Conservation (phyloP, 192 early-diverging fungal genomes). For the Coemansia sp. region DNA sequence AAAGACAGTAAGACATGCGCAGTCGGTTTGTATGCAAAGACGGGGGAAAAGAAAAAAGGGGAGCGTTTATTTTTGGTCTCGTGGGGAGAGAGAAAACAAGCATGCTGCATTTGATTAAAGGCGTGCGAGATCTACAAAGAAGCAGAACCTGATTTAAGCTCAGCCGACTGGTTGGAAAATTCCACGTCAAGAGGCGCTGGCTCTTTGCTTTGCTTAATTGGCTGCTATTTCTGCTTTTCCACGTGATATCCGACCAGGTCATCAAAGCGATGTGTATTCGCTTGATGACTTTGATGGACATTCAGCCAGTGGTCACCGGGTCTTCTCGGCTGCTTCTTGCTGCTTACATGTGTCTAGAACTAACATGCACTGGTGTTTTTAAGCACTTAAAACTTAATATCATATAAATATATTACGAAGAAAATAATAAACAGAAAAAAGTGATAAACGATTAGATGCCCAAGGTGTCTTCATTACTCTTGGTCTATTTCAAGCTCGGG, state of each 20-base stretch:
- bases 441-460: too few species aligned
- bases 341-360: too few species aligned
- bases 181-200: too few species aligned
- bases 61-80: not conserved
- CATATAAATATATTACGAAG: too few species aligned
- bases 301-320: too few species aligned
- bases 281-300: not conserved
- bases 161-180: too few species aligned
- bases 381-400: not conserved
- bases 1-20: slow-evolving; percentile 1
- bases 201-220: too few species aligned
- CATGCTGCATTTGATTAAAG: not conserved
- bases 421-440: too few species aligned
- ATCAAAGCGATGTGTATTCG: not conserved
- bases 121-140: too few species aligned
- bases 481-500: slow-evolving; percentile 72
- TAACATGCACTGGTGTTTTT: too few species aligned
- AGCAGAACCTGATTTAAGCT: too few species aligned
- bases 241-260: not conserved
- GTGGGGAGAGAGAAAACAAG: not conserved
- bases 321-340: too few species aligned
- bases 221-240: not conserved
- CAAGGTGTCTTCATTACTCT: slow-evolving; percentile 21
- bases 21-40: not conserved
- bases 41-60: not conserved